Conservation (phyloP, 257 asterid species). For the Catharanthus roseus region DNA sequence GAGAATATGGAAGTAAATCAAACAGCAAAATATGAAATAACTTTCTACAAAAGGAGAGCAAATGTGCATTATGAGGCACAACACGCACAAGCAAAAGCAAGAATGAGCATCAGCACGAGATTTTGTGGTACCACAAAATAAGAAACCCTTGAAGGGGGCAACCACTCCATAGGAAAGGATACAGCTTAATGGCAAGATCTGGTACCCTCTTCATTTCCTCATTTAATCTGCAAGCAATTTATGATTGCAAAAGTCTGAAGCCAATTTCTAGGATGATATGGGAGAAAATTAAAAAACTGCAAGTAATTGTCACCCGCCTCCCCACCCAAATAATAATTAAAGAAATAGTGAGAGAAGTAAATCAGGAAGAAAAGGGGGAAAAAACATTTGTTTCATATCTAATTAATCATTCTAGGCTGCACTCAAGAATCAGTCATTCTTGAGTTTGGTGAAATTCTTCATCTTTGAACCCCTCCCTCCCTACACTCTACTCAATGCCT, state of each 20-base stretch:
- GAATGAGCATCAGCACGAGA: neutral
- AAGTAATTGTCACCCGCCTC: neutral
- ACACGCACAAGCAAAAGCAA: neutral
- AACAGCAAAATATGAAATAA: neutral
- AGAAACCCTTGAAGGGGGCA: neutral
- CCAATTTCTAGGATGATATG: neutral
- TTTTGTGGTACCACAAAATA: neutral
- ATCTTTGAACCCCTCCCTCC: neutral
- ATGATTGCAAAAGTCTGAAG: neutral
- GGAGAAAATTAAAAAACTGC: neutral
- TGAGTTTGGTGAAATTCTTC: neutral
- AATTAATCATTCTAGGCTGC: neutral
- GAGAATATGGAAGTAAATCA: neutral
- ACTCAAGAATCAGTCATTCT: neutral
- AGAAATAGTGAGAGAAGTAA: neutral
- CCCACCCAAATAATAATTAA: neutral
- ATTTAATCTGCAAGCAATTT: constrained; percentile 57
- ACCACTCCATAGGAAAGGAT: constrained; percentile 44
- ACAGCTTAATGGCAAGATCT: constrained; percentile 68
- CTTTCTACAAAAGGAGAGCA: neutral
- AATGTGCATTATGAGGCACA: neutral
- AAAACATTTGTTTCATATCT: neutral
- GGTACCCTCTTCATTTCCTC: constrained; percentile 92
- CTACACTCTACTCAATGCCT: neutral
- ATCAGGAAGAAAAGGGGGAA: neutral